Evolutionary conservation across 352 stramenopile genomes (phyloP).

Genomic region (Globisporangium viniferum): DNA sequence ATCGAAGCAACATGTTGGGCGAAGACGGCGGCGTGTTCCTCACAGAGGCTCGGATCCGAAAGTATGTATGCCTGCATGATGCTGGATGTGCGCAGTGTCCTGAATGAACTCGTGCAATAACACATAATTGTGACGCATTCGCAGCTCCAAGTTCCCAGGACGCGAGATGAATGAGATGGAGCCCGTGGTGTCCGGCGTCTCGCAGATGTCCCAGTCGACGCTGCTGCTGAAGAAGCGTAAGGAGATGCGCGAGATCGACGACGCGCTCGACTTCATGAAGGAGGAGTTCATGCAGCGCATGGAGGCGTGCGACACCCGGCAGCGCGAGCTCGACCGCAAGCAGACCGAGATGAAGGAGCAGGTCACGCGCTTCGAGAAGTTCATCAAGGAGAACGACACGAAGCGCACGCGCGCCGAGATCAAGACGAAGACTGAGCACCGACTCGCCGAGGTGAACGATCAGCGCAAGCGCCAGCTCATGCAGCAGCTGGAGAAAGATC

Average conservation of each 20-base stretch:
- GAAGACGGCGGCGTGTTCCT: slow-evolving; percentile 66
- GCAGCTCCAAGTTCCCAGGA: slow-evolving; percentile 40
- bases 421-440: slow-evolving; percentile 85
- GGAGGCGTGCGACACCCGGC: slow-evolving; percentile 79
- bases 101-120: too few relatives aligned
- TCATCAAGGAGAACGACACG: slow-evolving; percentile 93
- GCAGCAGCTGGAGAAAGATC: slow-evolving; percentile 69
- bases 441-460: slow-evolving; percentile 72
- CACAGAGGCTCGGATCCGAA: slow-evolving; percentile 60
- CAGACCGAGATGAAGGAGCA: slow-evolving; percentile 91
- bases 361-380: slow-evolving; percentile 90
- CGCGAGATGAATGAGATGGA: slow-evolving; percentile 71
- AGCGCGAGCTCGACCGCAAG: slow-evolving; percentile 82
- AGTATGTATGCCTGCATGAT: slow-evolving; percentile 3
- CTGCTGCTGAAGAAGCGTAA: slow-evolving; percentile 92
- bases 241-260: slow-evolving; percentile 91
- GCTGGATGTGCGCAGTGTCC: neutral
- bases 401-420: slow-evolving; percentile 86
- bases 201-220: slow-evolving; percentile 89
- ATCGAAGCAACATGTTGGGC: slow-evolving; percentile 30
- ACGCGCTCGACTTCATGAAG: slow-evolving; percentile 92
- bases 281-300: slow-evolving; percentile 89
- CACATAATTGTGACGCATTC: neutral
- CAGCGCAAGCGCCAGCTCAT: slow-evolving; percentile 72
- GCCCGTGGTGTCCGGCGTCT: slow-evolving; percentile 77